Evolutionary conservation across 1,284 basidiomycete species (phyloP), one percentile per base, ranked within the genome.

Genomic region (Pterula multifida): DNA sequence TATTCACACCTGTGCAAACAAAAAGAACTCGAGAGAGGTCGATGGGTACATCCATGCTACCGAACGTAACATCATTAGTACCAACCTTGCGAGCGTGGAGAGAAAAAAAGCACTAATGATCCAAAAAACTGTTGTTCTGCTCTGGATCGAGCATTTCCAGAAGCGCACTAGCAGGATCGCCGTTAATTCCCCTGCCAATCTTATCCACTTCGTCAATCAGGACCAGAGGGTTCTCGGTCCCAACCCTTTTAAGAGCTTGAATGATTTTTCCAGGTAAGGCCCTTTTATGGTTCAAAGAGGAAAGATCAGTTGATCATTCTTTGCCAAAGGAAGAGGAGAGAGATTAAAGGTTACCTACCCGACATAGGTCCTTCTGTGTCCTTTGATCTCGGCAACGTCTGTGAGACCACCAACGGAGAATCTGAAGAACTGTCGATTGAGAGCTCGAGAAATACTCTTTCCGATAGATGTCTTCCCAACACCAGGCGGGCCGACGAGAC

Each of bases 191-290:
- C 22, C 90, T 76, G n/a, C 92, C 92, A 54, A 98, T 92, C 76
- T 98, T 99, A 73, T 99, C 95, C 22, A 99, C 90, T 66, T 99
- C 95, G 61, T 98, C 95, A 56, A 98, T 98, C 48, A 98, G 70
- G 17, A 95, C 90, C 17, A 98, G 75, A 0, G 95, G 95, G 64
- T 99, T 99, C 70, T 97, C 94, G 2, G 91, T 95, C 26, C 91
- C 91, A 13, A 98, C 93, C 55, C 95, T 86, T 70, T 97, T 98
- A 53, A 98, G 68, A 1, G 95, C 95, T 66, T 98, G 94, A 51
- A 98, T 95, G 51, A 97, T 94, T 75, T 98, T 98, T 48, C 95
- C 94, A 0, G 95, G 95, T 58, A 98, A 80, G 0, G 93, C 92
- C 47, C 87, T 88, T n/a, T n/a, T n/a, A n/a, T n/a, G n/a, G n/a